Conservation (phyloP, 371 early-diverging fungal species). For the Batrachochytrium dendrobatidis region DNA sequence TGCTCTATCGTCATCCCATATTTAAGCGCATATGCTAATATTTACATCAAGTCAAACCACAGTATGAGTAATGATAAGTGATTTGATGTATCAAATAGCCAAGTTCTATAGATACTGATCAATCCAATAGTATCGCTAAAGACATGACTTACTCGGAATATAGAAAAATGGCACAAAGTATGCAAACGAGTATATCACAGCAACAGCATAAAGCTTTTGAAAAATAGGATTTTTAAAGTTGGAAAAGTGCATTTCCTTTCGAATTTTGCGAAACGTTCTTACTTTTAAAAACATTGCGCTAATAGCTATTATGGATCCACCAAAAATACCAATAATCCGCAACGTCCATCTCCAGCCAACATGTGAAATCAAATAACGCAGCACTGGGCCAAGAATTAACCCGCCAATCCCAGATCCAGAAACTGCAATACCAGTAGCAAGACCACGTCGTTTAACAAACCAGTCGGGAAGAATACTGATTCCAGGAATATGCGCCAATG, state of each 20-base stretch:
- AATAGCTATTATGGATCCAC: not conserved
- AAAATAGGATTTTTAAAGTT: conserved; percentile 8
- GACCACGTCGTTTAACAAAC: conserved; percentile 60
- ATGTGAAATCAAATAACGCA: conserved; percentile 47
- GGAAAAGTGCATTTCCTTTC: not conserved
- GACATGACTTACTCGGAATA: conserved; percentile 28
- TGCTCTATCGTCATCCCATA: conserved; percentile 30
- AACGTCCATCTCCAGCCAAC: conserved; percentile 54
- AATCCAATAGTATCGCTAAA: not conserved
- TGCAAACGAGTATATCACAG: conserved; percentile 41
- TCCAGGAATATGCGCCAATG: conserved; percentile 61
- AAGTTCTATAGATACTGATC: not conserved
- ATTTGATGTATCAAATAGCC: not conserved
- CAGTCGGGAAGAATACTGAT: conserved; percentile 62
- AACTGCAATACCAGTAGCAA: conserved; percentile 71
- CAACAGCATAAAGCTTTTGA: conserved; percentile 5
- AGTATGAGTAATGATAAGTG: not conserved
- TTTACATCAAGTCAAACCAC: not conserved
- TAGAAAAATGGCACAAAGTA: conserved; percentile 57
- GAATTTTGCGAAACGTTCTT: not conserved
- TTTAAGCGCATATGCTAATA: conserved; percentile 28
- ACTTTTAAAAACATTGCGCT: not conserved
- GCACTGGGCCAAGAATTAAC: conserved; percentile 57
- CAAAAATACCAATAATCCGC: conserved; percentile 32
- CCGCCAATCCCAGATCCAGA: conserved; percentile 75